Conservation (phyloP, 2,329 filamentous ascomycete genomes). For the Fusarium sp. region DNA sequence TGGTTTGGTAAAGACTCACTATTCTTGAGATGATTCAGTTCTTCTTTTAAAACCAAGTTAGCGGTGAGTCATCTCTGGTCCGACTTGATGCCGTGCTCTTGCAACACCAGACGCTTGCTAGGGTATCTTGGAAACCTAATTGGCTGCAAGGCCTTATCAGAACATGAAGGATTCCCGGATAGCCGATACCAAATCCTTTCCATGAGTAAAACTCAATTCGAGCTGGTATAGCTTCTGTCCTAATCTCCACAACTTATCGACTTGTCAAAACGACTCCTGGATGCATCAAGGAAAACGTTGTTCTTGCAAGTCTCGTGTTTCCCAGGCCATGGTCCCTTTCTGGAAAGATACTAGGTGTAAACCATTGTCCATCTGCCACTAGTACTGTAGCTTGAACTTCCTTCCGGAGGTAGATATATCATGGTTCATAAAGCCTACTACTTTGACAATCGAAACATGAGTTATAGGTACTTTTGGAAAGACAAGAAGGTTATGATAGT, state of each 20-base stretch:
- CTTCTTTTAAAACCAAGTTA: not conserved
- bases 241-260: not conserved
- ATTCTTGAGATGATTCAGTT: not conserved
- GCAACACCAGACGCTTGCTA: not conserved
- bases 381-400: not conserved
- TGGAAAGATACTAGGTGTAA: not conserved
- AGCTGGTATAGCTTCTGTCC: not conserved
- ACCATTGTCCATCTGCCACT: not conserved
- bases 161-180: not conserved
- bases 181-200: not conserved
- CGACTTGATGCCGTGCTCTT: not conserved
- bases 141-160: not conserved
- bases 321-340: not conserved
- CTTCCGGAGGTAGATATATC: not conserved
- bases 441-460: not conserved
- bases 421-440: not conserved
- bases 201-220: not conserved
- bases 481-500: fast-evolving
- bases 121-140: not conserved
- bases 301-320: not conserved
- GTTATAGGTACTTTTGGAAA: fast-evolving
- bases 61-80: not conserved
- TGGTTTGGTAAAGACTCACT: not conserved
- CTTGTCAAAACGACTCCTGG: not conserved
- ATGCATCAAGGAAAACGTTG: not conserved